Percentiles rank a stretch among this genome's conserved stretches.
phyloP scores from a whole-genome alignment of 1,139 yeast genomes.

The Yamadazyma taylorii region DNA sequence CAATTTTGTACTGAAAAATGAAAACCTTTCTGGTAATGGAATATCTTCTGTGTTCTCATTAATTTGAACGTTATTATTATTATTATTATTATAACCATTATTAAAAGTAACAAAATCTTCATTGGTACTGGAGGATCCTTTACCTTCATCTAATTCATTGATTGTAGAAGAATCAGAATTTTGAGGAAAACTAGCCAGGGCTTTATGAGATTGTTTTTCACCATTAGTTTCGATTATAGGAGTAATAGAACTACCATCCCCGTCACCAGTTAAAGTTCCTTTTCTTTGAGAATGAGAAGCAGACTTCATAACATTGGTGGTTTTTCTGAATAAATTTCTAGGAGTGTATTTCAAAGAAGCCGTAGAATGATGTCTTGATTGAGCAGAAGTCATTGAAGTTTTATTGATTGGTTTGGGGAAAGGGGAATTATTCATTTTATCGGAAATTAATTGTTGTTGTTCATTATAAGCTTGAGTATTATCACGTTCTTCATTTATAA shows the following conservation, averaged over 20 bases:
- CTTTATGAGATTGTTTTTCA: conserved; percentile 12
- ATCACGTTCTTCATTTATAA: conserved; percentile 54
- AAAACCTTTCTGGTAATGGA: conserved; percentile 65
- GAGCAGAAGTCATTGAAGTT: conserved; percentile 13
- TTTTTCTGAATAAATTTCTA: conserved; percentile 31
- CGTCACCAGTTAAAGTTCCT: no score
- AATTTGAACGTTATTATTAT: conserved; percentile 7
- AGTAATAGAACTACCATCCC: conserved; percentile 10
- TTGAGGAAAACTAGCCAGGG: background rate
- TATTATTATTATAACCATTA: conserved; percentile 14
- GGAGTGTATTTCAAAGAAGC: conserved; percentile 70
- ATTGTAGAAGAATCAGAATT: conserved; percentile 30
- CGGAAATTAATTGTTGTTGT: conserved; percentile 34
- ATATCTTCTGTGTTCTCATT: no score
- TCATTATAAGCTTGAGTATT: conserved; percentile 24
- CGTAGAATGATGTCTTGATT: conserved; percentile 17
- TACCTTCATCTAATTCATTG: conserved; percentile 21
- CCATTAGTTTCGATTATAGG: conserved; percentile 9
- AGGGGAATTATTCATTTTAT: conserved; percentile 7
- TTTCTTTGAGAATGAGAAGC: no score
- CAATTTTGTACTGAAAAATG: conserved; percentile 76
- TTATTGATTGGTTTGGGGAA: background rate
- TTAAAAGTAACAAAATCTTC: conserved; percentile 23
- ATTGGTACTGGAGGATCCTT: conserved; percentile 30
- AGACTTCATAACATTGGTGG: conserved; percentile 12